Conservation (phyloP, 768 basidiomycete species). For the Boletales sp. region DNA sequence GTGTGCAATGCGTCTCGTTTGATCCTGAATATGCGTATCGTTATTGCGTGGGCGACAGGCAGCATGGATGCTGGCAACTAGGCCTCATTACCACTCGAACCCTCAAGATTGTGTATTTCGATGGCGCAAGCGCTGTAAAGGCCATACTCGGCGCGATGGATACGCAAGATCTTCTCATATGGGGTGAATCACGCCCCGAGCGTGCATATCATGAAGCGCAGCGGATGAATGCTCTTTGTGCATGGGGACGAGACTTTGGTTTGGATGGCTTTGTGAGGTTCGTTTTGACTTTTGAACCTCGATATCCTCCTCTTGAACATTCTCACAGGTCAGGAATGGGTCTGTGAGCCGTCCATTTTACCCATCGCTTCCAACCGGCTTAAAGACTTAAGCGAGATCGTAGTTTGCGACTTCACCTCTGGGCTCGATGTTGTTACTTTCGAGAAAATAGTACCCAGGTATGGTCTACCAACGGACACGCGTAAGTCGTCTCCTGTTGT, state of each 20-base stretch:
- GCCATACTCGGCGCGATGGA: constrained; percentile 40
- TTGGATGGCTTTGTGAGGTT: constrained; percentile 49
- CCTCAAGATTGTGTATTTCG: constrained; percentile 48
- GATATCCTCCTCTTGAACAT: background rate
- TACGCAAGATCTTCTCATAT: constrained; percentile 43
- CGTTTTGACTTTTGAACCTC: background rate
- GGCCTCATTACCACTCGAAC: constrained; percentile 21
- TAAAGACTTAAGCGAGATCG: background rate
- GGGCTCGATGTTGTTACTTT: constrained; percentile 26
- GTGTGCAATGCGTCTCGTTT: constrained; percentile 26
- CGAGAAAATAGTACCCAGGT: constrained; percentile 4
- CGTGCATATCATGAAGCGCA: constrained; percentile 24
- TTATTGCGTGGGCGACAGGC: constrained; percentile 29
- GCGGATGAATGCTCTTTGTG: background rate
- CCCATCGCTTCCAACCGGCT: background rate
- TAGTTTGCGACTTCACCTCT: background rate
- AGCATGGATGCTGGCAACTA: constrained; percentile 15
- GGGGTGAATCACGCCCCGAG: constrained; percentile 30
- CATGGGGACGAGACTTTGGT: constrained; percentile 18
- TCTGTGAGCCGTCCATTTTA: constrained; percentile 24
- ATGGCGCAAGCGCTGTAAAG: constrained; percentile 48
- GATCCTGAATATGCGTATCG: constrained; percentile 38
- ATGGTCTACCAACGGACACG: fast-evolving
- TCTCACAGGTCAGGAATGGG: constrained; percentile 6
- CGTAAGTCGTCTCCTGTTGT: background rate